Evolutionary conservation across 2,329 filamentous ascomycete species (phyloP).

Genomic region (Didymella glomerata): DNA sequence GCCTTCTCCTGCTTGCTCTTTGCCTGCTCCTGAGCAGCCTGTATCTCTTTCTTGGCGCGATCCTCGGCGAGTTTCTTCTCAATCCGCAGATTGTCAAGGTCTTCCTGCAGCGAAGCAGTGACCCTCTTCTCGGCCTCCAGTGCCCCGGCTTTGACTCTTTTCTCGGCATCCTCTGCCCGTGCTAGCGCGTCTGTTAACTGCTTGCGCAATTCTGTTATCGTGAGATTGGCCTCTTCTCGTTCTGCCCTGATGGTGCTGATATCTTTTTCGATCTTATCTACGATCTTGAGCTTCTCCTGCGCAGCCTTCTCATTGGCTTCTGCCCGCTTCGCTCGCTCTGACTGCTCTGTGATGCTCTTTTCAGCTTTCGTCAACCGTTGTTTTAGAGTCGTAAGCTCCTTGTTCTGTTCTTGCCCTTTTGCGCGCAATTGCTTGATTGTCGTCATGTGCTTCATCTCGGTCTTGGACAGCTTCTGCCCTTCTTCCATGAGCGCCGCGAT

Average conservation of each 20-base stretch:
- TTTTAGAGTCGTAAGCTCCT: constrained; percentile 61
- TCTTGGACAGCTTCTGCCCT: constrained; percentile 85
- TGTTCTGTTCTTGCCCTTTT: constrained; percentile 62
- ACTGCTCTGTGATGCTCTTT: constrained; percentile 68
- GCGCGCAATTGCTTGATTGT: constrained; percentile 80
- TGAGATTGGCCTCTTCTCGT: constrained; percentile 68
- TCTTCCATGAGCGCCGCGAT: constrained; percentile 92
- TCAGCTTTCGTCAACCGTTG: constrained; percentile 71
- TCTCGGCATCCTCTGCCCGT: constrained; percentile 71
- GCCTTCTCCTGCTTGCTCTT: constrained; percentile 76
- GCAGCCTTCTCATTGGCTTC: constrained; percentile 67
- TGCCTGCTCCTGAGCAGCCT: constrained; percentile 75
- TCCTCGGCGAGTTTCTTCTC: constrained; percentile 81
- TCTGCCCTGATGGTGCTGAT: constrained; percentile 70
- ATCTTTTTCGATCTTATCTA: constrained; percentile 64
- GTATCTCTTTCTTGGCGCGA: constrained; percentile 72
- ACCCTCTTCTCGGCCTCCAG: constrained; percentile 70
- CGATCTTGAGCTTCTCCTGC: constrained; percentile 62
- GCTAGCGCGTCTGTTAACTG: constrained; percentile 74
- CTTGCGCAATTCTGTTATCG: constrained; percentile 72
- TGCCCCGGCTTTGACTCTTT: constrained; percentile 71
- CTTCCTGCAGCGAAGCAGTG: constrained; percentile 66
- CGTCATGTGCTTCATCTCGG: constrained; percentile 82
- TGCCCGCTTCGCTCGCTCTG: constrained; percentile 67
- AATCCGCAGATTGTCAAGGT: constrained; percentile 70